Percentiles rank a stretch among this genome's conserved stretches.
These are phyloP conservation scores for Pouteria campechiana DNA, from an alignment of 179 eudicot genomes.

Conservation along the genomic window DNA sequence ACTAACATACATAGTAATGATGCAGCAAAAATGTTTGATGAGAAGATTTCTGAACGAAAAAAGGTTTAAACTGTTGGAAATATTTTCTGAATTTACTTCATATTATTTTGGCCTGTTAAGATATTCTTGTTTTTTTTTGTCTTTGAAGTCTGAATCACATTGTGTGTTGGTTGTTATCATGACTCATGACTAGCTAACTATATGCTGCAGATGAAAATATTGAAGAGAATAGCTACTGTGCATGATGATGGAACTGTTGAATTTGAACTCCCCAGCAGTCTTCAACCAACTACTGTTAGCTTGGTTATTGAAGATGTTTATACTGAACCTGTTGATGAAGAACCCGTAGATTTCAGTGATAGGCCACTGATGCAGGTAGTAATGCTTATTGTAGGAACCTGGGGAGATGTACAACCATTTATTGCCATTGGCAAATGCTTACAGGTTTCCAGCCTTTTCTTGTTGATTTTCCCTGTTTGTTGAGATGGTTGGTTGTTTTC, in stretches of 20 bases:
- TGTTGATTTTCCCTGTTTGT: too few relatives aligned
- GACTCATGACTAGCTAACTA: too few relatives aligned
- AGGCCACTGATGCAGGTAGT: slow-evolving; percentile 72
- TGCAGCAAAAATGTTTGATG: too few relatives aligned
- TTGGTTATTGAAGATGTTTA: slow-evolving; percentile 21
- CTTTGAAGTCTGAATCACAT: too few relatives aligned
- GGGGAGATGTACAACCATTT: slow-evolving; percentile 94
- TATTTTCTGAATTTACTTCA: too few relatives aligned
- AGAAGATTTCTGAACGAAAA: too few relatives aligned
- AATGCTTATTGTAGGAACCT: slow-evolving; percentile 85
- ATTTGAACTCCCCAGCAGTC: slow-evolving; percentile 58
- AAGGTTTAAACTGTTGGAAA: too few relatives aligned
- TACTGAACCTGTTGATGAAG: slow-evolving; percentile 21
- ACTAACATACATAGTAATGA: too few relatives aligned
- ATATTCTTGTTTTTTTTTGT: too few relatives aligned
- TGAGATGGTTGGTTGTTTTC: too few relatives aligned
- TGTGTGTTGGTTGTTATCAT: too few relatives aligned
- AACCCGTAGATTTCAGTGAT: slow-evolving; percentile 25
- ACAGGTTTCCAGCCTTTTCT: slow-evolving; percentile 58
- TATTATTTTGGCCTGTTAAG: too few relatives aligned
- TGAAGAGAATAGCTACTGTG: slow-evolving; percentile 53
- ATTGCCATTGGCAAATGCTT: slow-evolving; percentile 71
- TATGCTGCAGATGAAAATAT: slow-evolving; percentile 62
- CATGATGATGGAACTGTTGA: slow-evolving; percentile 69
- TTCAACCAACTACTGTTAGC: slow-evolving; percentile 38